phyloP scores from a whole-genome alignment of 805 yeast species.

The Vanderwaltozyma yarrowii region DNA sequence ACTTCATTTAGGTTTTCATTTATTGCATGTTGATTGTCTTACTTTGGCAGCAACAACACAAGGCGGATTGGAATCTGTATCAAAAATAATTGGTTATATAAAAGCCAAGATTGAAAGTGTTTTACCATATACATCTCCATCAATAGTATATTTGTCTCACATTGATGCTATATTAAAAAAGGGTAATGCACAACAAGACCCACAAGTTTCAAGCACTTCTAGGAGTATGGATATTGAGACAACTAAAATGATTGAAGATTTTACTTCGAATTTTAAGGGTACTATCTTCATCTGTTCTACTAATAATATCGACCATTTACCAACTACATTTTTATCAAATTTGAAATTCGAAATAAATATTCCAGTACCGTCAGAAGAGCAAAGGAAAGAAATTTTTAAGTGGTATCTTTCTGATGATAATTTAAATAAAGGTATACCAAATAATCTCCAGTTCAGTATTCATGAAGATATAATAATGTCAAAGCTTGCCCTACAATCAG shows the following conservation, averaged over 20 bases:
- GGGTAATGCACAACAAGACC: constrained; percentile 47
- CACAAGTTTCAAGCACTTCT: constrained; percentile 26
- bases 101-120: constrained; percentile 66
- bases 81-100: constrained; percentile 68
- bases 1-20: constrained; percentile 50
- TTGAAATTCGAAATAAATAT: constrained; percentile 71
- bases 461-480: constrained; percentile 35
- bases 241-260: constrained; percentile 46
- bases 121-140: constrained; percentile 33
- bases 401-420: constrained; percentile 34
- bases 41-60: constrained; percentile 31
- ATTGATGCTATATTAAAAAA: constrained; percentile 65
- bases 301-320: constrained; percentile 57
- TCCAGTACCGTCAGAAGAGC: constrained; percentile 68
- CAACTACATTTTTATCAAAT: constrained; percentile 53
- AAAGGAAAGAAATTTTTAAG: constrained; percentile 54
- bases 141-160: constrained; percentile 57
- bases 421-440: constrained; percentile 6
- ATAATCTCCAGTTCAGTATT: constrained; percentile 1
- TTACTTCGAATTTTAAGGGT: constrained; percentile 30
- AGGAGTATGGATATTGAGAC: constrained; percentile 38
- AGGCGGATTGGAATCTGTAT: constrained; percentile 48
- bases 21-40: constrained; percentile 59
- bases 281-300: constrained; percentile 54
- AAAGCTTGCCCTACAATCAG: constrained; percentile 71